Percentiles rank a stretch among this genome's conserved stretches.
Conservation (phyloP, 352 stramenopile species). For the Pythium aristosporum region DNA sequence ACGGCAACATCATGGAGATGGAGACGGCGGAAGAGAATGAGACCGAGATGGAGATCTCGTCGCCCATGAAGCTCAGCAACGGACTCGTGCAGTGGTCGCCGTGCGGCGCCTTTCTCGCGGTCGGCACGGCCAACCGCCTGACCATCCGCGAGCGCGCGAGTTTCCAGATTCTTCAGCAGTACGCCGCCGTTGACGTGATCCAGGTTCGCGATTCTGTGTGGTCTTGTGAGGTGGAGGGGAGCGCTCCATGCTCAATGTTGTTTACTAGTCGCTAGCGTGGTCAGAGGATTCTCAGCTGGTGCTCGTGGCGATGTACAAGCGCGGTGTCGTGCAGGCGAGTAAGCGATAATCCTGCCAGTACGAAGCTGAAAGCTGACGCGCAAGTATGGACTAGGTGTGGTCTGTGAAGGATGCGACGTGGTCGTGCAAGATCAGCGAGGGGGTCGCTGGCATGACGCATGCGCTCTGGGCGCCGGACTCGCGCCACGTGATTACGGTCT, state of each 20-base stretch:
- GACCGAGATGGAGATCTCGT: constrained; percentile 46
- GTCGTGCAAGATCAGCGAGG: constrained; percentile 76
- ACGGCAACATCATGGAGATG: constrained; percentile 12
- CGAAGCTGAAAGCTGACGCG: background rate
- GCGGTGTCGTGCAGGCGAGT: constrained; percentile 55
- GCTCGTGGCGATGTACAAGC: constrained; percentile 62
- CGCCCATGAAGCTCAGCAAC: constrained; percentile 42
- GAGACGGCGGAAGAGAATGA: constrained; percentile 5
- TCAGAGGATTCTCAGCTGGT: constrained; percentile 70
- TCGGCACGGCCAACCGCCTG: constrained; percentile 51
- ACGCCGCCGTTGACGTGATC: constrained; percentile 49
- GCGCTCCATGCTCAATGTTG: background rate
- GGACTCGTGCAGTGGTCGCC: constrained; percentile 73
- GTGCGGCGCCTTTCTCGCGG: constrained; percentile 53
- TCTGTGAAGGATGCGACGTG: constrained; percentile 63
- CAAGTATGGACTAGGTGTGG: constrained; percentile 38
- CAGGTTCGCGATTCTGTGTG: constrained; percentile 23
- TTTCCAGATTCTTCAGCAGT: constrained; percentile 70
- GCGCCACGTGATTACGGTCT: constrained; percentile 72
- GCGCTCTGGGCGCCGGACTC: constrained; percentile 58
- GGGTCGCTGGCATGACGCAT: constrained; percentile 55
- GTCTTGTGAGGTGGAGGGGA: background rate
- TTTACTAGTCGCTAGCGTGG: constrained; percentile 40
- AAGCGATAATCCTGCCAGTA: too few species aligned
- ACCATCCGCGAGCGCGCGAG: constrained; percentile 48